Evolutionary conservation across 2,329 filamentous ascomycete species (phyloP), one percentile per base, ranked within the genome.

Genomic region (Penicillium olsonii): DNA sequence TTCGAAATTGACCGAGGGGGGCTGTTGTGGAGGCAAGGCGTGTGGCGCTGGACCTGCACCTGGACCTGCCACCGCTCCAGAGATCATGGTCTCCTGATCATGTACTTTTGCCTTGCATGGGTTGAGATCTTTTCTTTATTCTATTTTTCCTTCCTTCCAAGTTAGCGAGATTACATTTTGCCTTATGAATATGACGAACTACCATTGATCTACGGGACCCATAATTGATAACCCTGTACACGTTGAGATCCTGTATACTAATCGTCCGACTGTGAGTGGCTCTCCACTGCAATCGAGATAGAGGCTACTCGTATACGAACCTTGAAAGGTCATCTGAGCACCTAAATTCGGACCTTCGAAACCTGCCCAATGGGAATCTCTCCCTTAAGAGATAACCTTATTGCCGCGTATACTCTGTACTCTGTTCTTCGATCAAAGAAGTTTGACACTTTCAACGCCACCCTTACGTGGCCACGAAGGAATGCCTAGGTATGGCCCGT

Each of bases 21-120:
- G 59, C 15, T 63, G 61, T 38, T 60, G 59, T 24, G 56, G 59
- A 19, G 60, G 62, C 17, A 45, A 45, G 22, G 54, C 48, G 7
- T 60, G 59, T 20, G 37, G 45, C 19, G 52, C 43, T 24, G 53
- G 54, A n/a, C 47, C 47, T 18, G 42, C 42, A 14, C 33, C 37
- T 9, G 10, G 15, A 4, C 42, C 37, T 35, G 47, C 47, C 5
- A 50, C 47, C 6, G 47, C 47, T 4, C 56, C 55, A n/a, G 54
- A 59, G 29, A 51, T 54, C 6, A 47, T 58, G 29, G 58, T 54
- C 9, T 55, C 47, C 46, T 60, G 39, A 54, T 42, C 29, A 31
- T 48, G 19, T 31, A 24, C 31, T 10, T 41, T 33, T 45, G 18
- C 22, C 10, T 20, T 49, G n/a, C 20, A 43, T 22, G 37, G 17